Evolutionary conservation across 768 basidiomycete genomes (phyloP), one percentile per base, ranked within the genome.

Genomic region (Glaciozyma antarctica): DNA sequence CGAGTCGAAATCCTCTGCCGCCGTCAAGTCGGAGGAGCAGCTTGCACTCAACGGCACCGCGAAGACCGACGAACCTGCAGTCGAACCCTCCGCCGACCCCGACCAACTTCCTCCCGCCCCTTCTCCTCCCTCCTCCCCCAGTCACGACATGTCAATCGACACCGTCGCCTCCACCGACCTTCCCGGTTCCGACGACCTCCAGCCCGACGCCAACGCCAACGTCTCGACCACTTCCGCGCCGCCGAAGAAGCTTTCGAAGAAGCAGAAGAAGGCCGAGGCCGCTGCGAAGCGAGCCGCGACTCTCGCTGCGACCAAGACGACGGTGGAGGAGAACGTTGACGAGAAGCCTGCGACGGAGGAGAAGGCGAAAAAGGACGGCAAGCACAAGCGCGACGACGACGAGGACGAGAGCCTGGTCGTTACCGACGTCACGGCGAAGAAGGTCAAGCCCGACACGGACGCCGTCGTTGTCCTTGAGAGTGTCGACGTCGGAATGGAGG

Each of bases 201-300:
- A 55, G 22, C 54, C 54, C 54, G 79, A 80, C 69, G 72, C 76
- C 45, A 78, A 78, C 70, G 79, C 73, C 34, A n/a, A 32, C 12
- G 72, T 75, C 47, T 78, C 78, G 71, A 79, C 72, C 34, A 38
- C 55, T 2, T 41, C 55, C 21, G 55, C 16, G 8, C 32, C 55
- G 8, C 34, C 21, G 38, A 71, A 63, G 73, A 66, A 71, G 75
- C 62, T 76, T 76, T 57, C 67, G 69, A 74, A 64, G 44, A 51
- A 66, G 49, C 24, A 62, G 22, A 43, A 32, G 38, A 55, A 63
- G n/a, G 24, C 43, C 43, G 32, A 38, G 24, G 45, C 44, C 12
- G 58, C 55, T 38, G 55, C 55, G 5, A 56, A 56, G 28, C 55
- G 55, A 9, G 55, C 48, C 22, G 54, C 43, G 3, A 26, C 38